These are phyloP conservation scores for Condylostoma magnum DNA, from an alignment of 169 alveolate genomes.

Conservation along the genomic window DNA sequence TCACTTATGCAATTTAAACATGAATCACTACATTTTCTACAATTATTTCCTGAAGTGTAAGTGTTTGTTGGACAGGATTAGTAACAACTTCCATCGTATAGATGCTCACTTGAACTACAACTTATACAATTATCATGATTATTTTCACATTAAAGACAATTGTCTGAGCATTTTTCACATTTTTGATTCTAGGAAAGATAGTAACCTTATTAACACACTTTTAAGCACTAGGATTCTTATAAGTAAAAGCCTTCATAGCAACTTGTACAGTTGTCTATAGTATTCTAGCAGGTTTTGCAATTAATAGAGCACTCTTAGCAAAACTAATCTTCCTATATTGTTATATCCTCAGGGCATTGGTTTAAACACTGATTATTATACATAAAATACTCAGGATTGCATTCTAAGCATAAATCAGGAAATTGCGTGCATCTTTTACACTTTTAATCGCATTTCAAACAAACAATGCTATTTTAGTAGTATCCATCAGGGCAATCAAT, in stretches of 20 bases:
- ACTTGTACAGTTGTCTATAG: not conserved
- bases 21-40: not conserved
- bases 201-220: not conserved
- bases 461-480: not conserved
- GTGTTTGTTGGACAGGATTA: not conserved
- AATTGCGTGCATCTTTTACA: not conserved
- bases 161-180: not conserved
- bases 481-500: slow-evolving; percentile 17
- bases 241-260: not conserved
- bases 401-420: not conserved
- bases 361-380: not conserved
- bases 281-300: not conserved
- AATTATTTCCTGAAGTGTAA: not conserved
- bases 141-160: not conserved
- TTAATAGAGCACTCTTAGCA: not conserved
- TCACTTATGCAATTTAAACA: not conserved
- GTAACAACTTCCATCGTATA: not conserved
- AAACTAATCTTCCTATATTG: not conserved
- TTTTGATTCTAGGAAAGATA: not conserved
- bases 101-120: not conserved
- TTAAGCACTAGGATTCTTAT: not conserved
- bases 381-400: not conserved
- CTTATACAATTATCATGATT: not conserved
- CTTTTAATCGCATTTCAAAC: not conserved
- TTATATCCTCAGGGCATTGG: not conserved